Evolutionary conservation across 2,329 filamentous ascomycete species (phyloP), one percentile per base, ranked within the genome.

Genomic region (Capronia americana): DNA sequence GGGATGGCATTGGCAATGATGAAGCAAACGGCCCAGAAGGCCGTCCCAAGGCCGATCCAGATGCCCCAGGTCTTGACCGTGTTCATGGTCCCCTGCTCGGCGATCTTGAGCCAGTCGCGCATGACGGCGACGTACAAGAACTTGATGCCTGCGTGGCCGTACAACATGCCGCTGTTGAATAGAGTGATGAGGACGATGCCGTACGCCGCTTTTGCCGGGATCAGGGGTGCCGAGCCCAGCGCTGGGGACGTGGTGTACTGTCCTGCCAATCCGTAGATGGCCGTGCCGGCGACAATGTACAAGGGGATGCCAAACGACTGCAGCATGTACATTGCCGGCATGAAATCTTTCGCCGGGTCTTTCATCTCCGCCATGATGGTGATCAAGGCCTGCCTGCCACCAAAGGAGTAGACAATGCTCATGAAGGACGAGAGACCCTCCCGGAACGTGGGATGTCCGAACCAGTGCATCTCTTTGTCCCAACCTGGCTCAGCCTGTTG

Each of bases 1-100:
- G 92, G 92, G 73, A 96, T 95, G 53, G 93, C 88, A 75, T 95
- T 90, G 4, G 92, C 90, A 70, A 96, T 92, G 76, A 96, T 86
- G 76, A 94, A 95, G 2, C 91, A 92, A n/a, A 90, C 73, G 20
- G 93, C 79, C 89, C 92, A 96, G 3, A 90, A 92, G 0, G 77
- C 28, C 10, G 61, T 57, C 28, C 77, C 75, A 2, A 76, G 60
- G 7, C 34, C 59, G 24, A 76, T 61, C 76, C 76, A 78, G 32
- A 76, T 75, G 23, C 73, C 62, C 76, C 76, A 78, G 24, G 76
- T 75, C 68, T 73, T 75, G 65, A 72, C 73, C 44, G 74, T 76
- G 73, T 77, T 76, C 54, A 76, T 73, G 69, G 74, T 57, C 54
- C 77, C 30, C 74, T 75, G 70, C 80, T 79, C 60, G 8, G 57